Conservation (phyloP, 768 basidiomycete species). For the Hirschioporus abietinus region DNA sequence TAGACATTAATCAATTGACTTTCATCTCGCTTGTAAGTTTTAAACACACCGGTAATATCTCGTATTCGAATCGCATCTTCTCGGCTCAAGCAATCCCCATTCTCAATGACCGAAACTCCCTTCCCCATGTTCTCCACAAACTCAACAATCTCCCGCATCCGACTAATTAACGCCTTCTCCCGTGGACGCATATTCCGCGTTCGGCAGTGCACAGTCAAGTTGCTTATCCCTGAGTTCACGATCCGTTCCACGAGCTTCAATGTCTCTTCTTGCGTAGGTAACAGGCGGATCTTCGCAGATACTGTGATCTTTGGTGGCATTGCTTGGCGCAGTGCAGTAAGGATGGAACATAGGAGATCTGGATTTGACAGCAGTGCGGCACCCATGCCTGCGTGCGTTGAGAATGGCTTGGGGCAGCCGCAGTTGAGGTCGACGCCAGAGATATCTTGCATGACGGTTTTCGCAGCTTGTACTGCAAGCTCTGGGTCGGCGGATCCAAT, state of each 20-base stretch:
- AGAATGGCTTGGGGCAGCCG: conserved; percentile 96
- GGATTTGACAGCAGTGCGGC: conserved; percentile 91
- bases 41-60: conserved; percentile 59
- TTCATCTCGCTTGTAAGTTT: neutral
- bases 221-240: conserved; percentile 80
- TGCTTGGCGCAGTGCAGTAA: conserved; percentile 66
- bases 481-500: conserved; percentile 88
- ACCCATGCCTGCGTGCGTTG: conserved; percentile 92
- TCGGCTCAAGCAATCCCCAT: conserved; percentile 84
- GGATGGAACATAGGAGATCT: conserved; percentile 84
- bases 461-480: conserved; percentile 88
- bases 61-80: conserved; percentile 75
- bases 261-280: conserved; percentile 84
- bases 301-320: conserved; percentile 79
- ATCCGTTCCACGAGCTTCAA: conserved; percentile 86
- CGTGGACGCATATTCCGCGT: conserved; percentile 86
- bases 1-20: neutral
- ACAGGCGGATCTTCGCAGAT: conserved; percentile 89
- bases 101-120: conserved; percentile 86
- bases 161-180: conserved; percentile 72
- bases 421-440: conserved; percentile 96
- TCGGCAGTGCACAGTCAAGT: conserved; percentile 91
- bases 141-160: conserved; percentile 81
- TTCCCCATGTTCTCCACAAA: conserved; percentile 70
- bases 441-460: conserved; percentile 80